Base-by-base conservation (phyloP, 305 asterid genomes). In the Andrographis paniculata region DNA sequence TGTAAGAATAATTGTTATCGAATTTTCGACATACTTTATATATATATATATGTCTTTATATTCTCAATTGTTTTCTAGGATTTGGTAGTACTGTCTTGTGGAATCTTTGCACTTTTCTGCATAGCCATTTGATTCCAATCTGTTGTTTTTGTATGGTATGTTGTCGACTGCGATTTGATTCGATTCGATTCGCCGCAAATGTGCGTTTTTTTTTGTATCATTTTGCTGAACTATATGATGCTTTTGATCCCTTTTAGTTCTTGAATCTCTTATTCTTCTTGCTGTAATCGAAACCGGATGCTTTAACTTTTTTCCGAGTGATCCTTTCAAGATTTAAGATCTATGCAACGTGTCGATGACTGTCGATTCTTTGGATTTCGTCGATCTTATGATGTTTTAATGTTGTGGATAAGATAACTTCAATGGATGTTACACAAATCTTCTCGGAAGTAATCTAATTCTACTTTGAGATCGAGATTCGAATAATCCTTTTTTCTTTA, bases 51-150 rank as follows among this genome's bases (percentile, higher is more conserved):
- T 37, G 14, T 17, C 12, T 17, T 14, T 13, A 37, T 14, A 5
- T 14, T n/a, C n/a, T n/a, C n/a, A 37, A 33, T 33, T 33, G n/a
- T 37, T 37, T 4, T 37, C 4, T 37, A 37, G 16, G 42, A 5
- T 53, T 61, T 65, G 61, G 69, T 65, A 57, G 69, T 41, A 65
- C n/a, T 48, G 61, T 27, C 10, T 27, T 9, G 38, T 10, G 38
- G 13, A 11, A 2, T 33, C 4, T 33, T 33, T 27, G 33, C 19
- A 41, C 0, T 54, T 31, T 17, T 42, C 55, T 42, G 75, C 63
- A 64, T 63, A 57, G 63, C 24, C 14, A 40, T 38, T 4, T 49
- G 30, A 12, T 14, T 16, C 22, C 20, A 14, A n/a, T 4, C 12
- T 37, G 42, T 3, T n/a, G 14, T 17, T 4, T 13, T 13, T 5